A percentile compares a stretch with the other conserved stretches of the same genome.
These are phyloP conservation scores for Darksidea phi DNA, from an alignment of 495 filamentous ascomycete species.

Conservation along the genomic window DNA sequence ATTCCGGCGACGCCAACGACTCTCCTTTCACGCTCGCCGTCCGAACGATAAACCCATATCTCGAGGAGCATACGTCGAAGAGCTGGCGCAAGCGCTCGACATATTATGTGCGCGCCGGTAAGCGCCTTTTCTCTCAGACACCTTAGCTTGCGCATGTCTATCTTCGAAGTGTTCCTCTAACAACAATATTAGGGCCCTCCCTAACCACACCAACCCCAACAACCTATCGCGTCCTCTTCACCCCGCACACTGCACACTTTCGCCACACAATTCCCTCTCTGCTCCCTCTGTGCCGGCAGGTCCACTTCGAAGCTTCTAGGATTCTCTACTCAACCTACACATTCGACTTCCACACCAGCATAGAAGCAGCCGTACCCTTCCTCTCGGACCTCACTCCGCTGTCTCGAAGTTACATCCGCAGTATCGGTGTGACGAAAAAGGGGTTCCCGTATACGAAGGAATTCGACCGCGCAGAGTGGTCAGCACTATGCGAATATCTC, in stretches of 20 bases:
- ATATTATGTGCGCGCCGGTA: constrained; percentile 25
- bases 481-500: constrained; percentile 47
- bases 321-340: constrained; percentile 53
- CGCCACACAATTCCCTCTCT: constrained; percentile 44
- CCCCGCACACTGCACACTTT: constrained; percentile 37
- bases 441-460: constrained; percentile 50
- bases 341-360: constrained; percentile 53
- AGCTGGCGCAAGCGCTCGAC: constrained; percentile 12
- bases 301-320: constrained; percentile 50
- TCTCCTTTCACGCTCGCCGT: constrained; percentile 27
- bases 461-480: constrained; percentile 56
- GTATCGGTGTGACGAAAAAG: constrained; percentile 51
- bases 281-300: constrained; percentile 48
- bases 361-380: constrained; percentile 58
- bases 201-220: constrained; percentile 41
- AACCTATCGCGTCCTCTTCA: constrained; percentile 49
- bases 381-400: constrained; percentile 52
- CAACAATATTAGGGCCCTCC: constrained; percentile 34
- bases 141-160: not conserved
- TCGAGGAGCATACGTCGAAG: constrained; percentile 8
- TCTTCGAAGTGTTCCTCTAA: not conserved
- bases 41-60: constrained; percentile 36
- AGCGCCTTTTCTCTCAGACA: not conserved
- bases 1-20: constrained; percentile 15
- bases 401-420: constrained; percentile 46